Conservation (phyloP, 495 filamentous ascomycete genomes). For the Penicillium diatomitis region DNA sequence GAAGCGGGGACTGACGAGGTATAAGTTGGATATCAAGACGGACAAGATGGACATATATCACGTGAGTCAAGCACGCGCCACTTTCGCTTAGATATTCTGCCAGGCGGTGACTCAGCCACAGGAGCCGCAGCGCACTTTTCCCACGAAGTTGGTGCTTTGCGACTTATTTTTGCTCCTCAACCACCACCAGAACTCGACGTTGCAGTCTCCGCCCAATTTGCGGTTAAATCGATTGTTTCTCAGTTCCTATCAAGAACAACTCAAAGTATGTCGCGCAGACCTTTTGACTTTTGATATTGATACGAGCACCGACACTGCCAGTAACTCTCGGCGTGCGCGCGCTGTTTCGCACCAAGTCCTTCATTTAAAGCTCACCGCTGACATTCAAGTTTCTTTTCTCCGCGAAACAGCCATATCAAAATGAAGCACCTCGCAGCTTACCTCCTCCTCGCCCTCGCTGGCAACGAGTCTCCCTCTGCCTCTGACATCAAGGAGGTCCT, state of each 20-base stretch:
- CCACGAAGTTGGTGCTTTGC: constrained; percentile 23
- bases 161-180: constrained; percentile 14
- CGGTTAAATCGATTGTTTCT: constrained; percentile 97
- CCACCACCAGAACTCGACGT: constrained; percentile 56
- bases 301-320: too few species aligned
- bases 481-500: constrained; percentile 86
- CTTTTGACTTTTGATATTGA: background rate
- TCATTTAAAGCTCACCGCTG: constrained; percentile 5
- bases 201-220: constrained; percentile 76
- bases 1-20: constrained; percentile 4
- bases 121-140: constrained; percentile 36
- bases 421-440: constrained; percentile 99
- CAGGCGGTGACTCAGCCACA: constrained; percentile 29
- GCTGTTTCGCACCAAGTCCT: background rate
- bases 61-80: constrained; percentile 14
- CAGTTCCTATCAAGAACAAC: constrained; percentile 48
- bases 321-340: too few species aligned
- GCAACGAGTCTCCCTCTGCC: constrained; percentile 83
- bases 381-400: constrained; percentile 8
- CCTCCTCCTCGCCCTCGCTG: constrained; percentile 89
- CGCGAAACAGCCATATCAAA: constrained; percentile 44
- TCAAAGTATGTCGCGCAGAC: constrained; percentile 17
- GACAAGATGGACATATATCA: constrained; percentile 16
- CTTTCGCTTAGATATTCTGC: constrained; percentile 32
- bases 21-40: background rate